Percentiles rank a stretch among this genome's conserved stretches.
Evolutionary conservation across 2,329 filamentous ascomycete genomes (phyloP).

Genomic region (Colletotrichum sidae): DNA sequence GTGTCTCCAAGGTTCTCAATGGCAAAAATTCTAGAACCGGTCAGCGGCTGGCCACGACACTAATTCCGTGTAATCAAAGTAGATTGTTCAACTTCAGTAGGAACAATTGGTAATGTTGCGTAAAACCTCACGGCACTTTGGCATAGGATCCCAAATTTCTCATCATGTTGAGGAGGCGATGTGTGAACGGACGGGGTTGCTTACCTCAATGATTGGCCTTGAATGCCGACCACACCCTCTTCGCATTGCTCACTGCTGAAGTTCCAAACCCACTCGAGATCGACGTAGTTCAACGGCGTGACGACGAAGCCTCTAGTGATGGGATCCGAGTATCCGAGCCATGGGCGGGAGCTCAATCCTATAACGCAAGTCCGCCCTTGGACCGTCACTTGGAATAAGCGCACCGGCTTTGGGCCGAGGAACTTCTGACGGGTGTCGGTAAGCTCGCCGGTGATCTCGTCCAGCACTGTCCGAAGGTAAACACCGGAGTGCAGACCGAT

Average conservation of each 20-base stretch:
- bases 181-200: conserved; percentile 47
- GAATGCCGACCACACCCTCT: conserved; percentile 94
- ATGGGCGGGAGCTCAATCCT: conserved; percentile 92
- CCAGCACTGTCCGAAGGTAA: conserved; percentile 92
- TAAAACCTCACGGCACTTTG: conserved; percentile 66
- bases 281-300: conserved; percentile 88
- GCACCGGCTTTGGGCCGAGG: conserved; percentile 89
- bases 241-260: conserved; percentile 95
- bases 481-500: conserved; percentile 96
- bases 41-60: conserved; percentile 47
- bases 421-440: conserved; percentile 96
- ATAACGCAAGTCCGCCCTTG: conserved; percentile 87
- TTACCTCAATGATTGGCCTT: conserved; percentile 88
- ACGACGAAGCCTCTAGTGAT: conserved; percentile 90
- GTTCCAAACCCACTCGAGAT: conserved; percentile 94
- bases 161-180: conserved; percentile 66
- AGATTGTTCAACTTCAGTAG: conserved; percentile 75
- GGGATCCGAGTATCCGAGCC: conserved; percentile 92
- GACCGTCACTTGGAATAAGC: conserved; percentile 90
- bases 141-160: conserved; percentile 70
- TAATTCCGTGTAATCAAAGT: neutral
- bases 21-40: conserved; percentile 79
- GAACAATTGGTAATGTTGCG: conserved; percentile 88
- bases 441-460: conserved; percentile 94
- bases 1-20: conserved; percentile 89